Percentiles rank a stretch among this genome's conserved stretches.
phyloP scores from a whole-genome alignment of 2,329 filamentous ascomycete species.

The Colletotrichum paranaense region DNA sequence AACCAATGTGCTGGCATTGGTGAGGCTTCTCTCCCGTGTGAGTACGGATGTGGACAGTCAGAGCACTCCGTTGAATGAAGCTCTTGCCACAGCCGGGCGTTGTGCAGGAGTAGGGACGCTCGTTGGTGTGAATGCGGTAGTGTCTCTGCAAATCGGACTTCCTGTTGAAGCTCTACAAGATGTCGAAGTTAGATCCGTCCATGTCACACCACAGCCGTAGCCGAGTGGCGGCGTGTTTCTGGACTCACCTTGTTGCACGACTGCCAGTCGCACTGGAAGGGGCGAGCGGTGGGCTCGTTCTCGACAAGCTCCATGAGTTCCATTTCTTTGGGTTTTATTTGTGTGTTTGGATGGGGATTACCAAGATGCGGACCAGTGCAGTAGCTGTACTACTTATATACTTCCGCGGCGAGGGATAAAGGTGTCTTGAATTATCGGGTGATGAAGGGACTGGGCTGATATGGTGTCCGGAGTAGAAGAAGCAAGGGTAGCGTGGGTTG shows the following conservation, averaged over 20 bases:
- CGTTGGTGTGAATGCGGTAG: conserved; percentile 78
- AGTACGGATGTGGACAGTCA: conserved; percentile 77
- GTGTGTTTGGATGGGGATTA: conserved; percentile 40
- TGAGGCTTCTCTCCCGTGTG: conserved; percentile 80
- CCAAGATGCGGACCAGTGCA: conserved; percentile 44
- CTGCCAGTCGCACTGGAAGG: conserved; percentile 74
- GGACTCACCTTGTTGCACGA: conserved; percentile 68
- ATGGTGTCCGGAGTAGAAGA: conserved; percentile 15
- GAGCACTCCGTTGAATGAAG: conserved; percentile 77
- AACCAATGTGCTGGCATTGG: conserved; percentile 72
- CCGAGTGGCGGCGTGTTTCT: not conserved
- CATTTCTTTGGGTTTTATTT: conserved; percentile 54
- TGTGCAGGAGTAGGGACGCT: conserved; percentile 73
- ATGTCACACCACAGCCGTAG: not conserved
- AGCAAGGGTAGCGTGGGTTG: conserved; percentile 28
- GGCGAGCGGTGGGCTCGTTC: conserved; percentile 70
- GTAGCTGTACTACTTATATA: conserved; percentile 34
- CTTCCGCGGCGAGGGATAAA: conserved; percentile 8
- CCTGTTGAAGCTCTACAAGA: conserved; percentile 74
- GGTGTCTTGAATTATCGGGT: conserved; percentile 31
- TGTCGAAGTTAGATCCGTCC: conserved; percentile 32
- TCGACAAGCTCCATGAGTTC: conserved; percentile 75
- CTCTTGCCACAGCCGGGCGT: conserved; percentile 73
- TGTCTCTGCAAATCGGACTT: conserved; percentile 78
- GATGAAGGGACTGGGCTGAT: conserved; percentile 17